phyloP scores from a whole-genome alignment of 768 basidiomycete species.

The Leucocoprinus sp. region DNA sequence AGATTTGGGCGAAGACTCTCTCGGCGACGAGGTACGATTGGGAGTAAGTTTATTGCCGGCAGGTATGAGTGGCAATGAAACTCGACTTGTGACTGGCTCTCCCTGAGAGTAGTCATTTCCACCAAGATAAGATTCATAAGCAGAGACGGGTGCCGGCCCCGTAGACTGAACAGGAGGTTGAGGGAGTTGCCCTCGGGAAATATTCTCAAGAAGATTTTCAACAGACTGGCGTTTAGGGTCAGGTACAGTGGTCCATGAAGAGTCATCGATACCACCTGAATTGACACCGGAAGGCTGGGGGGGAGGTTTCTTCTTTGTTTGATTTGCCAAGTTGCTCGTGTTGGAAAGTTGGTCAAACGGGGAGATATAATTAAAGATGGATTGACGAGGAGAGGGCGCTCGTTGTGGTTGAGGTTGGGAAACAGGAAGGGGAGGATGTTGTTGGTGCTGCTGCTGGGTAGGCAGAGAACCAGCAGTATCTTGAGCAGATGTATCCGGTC shows the following conservation, averaged over 20 bases:
- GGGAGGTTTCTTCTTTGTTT: conserved; percentile 75
- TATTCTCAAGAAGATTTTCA: conserved; percentile 71
- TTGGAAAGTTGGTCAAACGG: conserved; percentile 73
- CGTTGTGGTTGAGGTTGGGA: conserved; percentile 34
- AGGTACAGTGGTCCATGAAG: conserved; percentile 43
- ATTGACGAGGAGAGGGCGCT: conserved; percentile 65
- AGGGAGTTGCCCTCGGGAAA: conserved; percentile 44
- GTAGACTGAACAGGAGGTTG: conserved; percentile 25
- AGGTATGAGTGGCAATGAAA: conserved; percentile 57
- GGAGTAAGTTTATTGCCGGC: conserved; percentile 27
- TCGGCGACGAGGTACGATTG: conserved; percentile 44
- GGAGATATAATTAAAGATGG: conserved; percentile 80
- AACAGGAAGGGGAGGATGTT: conserved; percentile 15
- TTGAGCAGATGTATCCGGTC: conserved; percentile 30
- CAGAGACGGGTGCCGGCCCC: conserved; percentile 28
- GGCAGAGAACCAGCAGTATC: conserved; percentile 19
- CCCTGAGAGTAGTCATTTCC: conserved; percentile 37
- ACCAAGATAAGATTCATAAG: conserved; percentile 39
- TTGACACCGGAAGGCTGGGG: conserved; percentile 34
- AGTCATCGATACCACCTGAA: conserved; percentile 47
- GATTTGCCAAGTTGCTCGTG: conserved; percentile 53
- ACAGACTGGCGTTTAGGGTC: conserved; percentile 78
- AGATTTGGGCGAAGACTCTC: conserved; percentile 59
- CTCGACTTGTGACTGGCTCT: conserved; percentile 33
- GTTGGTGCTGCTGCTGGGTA: conserved; percentile 27